Evolutionary conservation across 345 rosid species (phyloP), one percentile per base, ranked within the genome.

Genomic region (Dipteronia sinensis): DNA sequence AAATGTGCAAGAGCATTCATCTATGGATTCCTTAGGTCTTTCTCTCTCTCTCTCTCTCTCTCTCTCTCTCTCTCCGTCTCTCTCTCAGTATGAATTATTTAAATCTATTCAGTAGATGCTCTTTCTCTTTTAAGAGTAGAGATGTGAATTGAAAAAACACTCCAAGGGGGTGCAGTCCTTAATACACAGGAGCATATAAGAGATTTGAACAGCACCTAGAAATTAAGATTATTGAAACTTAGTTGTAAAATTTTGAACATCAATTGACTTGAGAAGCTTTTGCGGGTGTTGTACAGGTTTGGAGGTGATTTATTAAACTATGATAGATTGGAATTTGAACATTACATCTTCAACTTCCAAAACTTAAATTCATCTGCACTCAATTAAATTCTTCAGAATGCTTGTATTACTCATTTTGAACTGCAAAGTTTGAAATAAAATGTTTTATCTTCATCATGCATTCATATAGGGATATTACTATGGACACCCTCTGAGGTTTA

Each of bases 1-100:
- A 49, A 64, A 7, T 74, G 61, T 63, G 69, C 77, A 19, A 74
- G 29, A 63, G 15, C 51, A 49, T 62, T 22, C 38, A 12, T 81
- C 16, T 68, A 23, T 67, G 34, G 55, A 72, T 61, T 72, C 55
- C 65, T 51, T 4, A 5, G 62, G 64, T 59, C 22, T 59, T 8
- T 59, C 23, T 64, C 16, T 72, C 4, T 44, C 19, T 20, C 10
- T 72, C 49, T 58, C 58, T 29, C 31, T 58, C 20, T 58, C 19
- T 58, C 20, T 64, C 16, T 58, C 20, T 58, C n/a, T 58, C 22
- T 64, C 16, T 72, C 53, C n/a, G n/a, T n/a, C n/a, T n/a, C n/a
- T 59, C 62, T 61, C 55, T 22, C 34, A 31, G 42, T 23, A 23
- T 59, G 16, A 73, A 22, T 40, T 40, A 6, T 73, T 42, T 40